A percentile compares a stretch with the other conserved stretches of the same genome.
phyloP scores from a whole-genome alignment of 352 stramenopile genomes.

The Thalassiosira ordinaria region DNA sequence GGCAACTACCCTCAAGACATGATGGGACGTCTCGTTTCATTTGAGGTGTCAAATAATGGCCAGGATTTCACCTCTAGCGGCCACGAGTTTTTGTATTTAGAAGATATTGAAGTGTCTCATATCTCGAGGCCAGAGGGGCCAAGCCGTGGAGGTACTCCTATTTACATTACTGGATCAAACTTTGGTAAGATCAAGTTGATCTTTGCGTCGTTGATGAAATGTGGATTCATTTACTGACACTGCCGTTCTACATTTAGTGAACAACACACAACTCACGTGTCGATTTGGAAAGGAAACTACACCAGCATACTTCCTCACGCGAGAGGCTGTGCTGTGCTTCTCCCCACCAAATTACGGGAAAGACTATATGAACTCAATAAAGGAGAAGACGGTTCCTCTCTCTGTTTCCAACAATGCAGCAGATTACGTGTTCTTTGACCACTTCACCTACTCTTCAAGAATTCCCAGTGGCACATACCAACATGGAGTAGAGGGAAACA shows the following conservation, averaged over 20 bases:
- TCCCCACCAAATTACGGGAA: conserved; percentile 62
- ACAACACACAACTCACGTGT: conserved; percentile 91
- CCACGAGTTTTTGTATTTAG: conserved; percentile 92
- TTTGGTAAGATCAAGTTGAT: conserved; percentile 57
- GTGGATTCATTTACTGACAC: conserved; percentile 12
- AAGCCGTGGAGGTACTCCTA: conserved; percentile 75
- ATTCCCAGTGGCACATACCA: conserved; percentile 57
- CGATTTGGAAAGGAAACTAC: conserved; percentile 88
- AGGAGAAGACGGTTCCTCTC: conserved; percentile 80
- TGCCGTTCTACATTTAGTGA: conserved; percentile 88
- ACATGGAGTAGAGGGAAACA: conserved; percentile 49
- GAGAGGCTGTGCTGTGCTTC: conserved; percentile 91
- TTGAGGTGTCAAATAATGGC: conserved; percentile 95
- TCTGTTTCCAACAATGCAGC: conserved; percentile 94
- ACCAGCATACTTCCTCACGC: conserved; percentile 89
- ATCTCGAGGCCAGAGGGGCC: conserved; percentile 55
- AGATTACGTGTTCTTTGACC: conserved; percentile 90
- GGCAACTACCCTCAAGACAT: conserved; percentile 89
- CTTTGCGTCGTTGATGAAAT: neutral
- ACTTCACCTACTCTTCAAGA: conserved; percentile 82
- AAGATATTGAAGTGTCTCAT: conserved; percentile 85
- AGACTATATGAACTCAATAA: conserved; percentile 57
- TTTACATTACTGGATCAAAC: conserved; percentile 71
- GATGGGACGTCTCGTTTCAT: conserved; percentile 86
- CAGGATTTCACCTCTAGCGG: conserved; percentile 93